phyloP scores from a whole-genome alignment of 306 rosid species.

The Argentina anserina region DNA sequence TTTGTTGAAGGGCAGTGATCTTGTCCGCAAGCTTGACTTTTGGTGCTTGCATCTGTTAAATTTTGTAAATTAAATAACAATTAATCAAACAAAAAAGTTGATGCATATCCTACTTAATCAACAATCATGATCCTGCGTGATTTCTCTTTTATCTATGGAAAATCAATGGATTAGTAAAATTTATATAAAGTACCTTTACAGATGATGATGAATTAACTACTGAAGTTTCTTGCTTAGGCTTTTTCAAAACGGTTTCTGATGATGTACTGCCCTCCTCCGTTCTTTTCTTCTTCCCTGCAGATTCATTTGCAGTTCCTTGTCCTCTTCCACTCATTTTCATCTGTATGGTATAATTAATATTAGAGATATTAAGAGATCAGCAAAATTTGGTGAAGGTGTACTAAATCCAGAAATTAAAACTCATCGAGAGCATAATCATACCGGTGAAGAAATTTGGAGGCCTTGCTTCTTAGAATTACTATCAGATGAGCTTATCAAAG shows the following conservation, averaged over 20 bases:
- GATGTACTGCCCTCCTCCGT: constrained; percentile 49
- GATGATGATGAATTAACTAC: constrained; percentile 37
- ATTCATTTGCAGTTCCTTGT: constrained; percentile 39
- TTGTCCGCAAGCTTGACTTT: constrained; percentile 87
- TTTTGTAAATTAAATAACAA: not conserved
- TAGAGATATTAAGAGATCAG: not conserved
- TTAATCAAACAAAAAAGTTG: not conserved
- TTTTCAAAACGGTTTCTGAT: constrained; percentile 58
- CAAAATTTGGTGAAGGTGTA: not conserved
- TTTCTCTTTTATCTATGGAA: not conserved
- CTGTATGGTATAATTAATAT: not conserved
- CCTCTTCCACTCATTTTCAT: constrained; percentile 52
- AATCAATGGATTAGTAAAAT: not conserved
- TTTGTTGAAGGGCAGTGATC: constrained; percentile 92
- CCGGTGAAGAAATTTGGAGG: constrained; percentile 48
- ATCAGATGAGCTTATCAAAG: constrained; percentile 34
- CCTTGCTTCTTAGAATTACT: constrained; percentile 47
- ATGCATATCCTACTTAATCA: not conserved
- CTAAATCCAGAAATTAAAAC: too few relatives aligned
- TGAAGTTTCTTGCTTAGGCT: constrained; percentile 59
- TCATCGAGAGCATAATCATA: constrained; percentile 12
- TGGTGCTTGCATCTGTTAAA: constrained; percentile 64
- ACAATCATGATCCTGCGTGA: not conserved
- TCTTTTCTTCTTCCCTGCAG: constrained; percentile 79
- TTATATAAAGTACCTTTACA: constrained; percentile 49